A percentile compares a stretch with the other conserved stretches of the same genome.
Conservation (phyloP, 129 eudicot species). For the Flaveria bidentis region DNA sequence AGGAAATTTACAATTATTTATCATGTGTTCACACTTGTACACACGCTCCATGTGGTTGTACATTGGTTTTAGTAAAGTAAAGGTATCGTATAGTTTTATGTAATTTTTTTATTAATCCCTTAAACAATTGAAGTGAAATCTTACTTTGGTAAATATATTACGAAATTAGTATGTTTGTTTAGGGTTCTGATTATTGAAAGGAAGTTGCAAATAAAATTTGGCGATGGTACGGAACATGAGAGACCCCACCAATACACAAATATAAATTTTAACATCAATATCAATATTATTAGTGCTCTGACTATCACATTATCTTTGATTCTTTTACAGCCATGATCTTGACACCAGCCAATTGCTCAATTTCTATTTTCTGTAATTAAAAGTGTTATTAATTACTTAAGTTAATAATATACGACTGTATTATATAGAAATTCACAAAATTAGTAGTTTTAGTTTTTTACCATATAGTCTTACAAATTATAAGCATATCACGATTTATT, state of each 20-base stretch:
- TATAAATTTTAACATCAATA: conserved; percentile 12
- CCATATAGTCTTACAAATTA: too few relatives aligned
- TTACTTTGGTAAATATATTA: too few relatives aligned
- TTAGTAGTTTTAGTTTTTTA: too few relatives aligned
- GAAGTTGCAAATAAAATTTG: conserved; percentile 5
- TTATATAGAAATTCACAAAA: too few relatives aligned
- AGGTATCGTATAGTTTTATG: neutral
- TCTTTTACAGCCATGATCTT: conserved; percentile 21
- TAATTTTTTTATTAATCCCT: neutral
- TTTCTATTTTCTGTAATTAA: neutral
- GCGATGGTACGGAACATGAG: neutral
- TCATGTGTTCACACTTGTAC: conserved; percentile 37
- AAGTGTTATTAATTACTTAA: neutral
- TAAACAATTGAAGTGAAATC: too few relatives aligned
- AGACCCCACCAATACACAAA: conserved; percentile 24
- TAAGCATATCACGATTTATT: too few relatives aligned
- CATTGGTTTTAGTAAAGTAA: conserved; percentile 8
- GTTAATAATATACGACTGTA: too few relatives aligned
- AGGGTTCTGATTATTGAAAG: neutral
- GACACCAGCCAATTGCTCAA: conserved; percentile 3
- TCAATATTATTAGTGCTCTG: conserved; percentile 28
- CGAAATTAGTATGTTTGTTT: too few relatives aligned
- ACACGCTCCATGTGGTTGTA: conserved; percentile 29
- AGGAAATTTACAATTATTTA: conserved; percentile 10
- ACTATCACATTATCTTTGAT: conserved; percentile 34